Evolutionary conservation across 2,329 filamentous ascomycete species (phyloP), one percentile per base, ranked within the genome.

Genomic region (Fusarium coffeatum): DNA sequence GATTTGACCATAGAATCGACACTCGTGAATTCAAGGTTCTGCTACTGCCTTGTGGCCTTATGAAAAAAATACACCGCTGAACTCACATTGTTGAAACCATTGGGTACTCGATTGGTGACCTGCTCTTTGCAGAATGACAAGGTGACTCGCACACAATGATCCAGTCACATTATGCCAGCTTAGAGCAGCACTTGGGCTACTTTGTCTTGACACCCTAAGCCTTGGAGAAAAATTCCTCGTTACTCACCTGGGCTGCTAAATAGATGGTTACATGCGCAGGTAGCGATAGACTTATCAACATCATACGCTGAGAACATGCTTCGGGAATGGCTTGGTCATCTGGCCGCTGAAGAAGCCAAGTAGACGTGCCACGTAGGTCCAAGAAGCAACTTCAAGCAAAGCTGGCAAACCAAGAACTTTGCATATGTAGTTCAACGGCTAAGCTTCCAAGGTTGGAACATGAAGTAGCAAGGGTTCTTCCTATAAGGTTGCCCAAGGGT

Each of bases 381-480:
- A n/a, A 25, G 37, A 42, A n/a, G 18, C 37, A 42, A 42, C 32
- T 23, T 15, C 23, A n/a, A 53, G 15, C 37, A 42, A 53, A 53
- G 32, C 16, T 53, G 49, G 34, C 49, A 53, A 22, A 27, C 10
- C 27, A 25, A 41, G 25, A n/a, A 53, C 49, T 28, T 53, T 53
- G 49, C 49, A 53, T 53, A 53, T 53, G 49, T 53, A 53, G 49
- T 27, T 11, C 15, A 42, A 37, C n/a, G 49, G 23, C 49, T 10
- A 41, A 53, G 23, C 49, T 18, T 42, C 22, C 20, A 23, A 15
- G 12, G 20, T n/a, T 22, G 13, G 4, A 49, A 22, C 9, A 16
- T 23, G 28, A 18, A 27, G 10, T 8, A 28, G 20, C 25, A 27
- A 56, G n/a, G 25, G 8, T 15, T 50, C 8, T 20, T 18, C 40